Evolutionary conservation across 1,139 yeast species (phyloP).

Genomic region (Suhomyces bokatorum): DNA sequence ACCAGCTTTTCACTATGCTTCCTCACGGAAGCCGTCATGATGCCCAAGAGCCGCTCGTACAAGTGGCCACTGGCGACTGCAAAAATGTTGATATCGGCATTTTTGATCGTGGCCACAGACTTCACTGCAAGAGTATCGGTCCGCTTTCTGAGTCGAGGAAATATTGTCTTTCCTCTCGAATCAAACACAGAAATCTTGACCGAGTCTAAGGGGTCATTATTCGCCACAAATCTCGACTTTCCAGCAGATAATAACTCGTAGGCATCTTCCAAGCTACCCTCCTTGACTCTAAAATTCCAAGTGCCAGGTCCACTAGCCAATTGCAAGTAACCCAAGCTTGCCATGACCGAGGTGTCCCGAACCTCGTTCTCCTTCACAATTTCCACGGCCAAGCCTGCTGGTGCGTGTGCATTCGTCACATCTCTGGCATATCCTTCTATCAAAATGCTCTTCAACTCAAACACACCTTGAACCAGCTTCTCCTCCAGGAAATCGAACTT

Average conservation of each 20-base stretch:
- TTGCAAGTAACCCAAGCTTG: conserved; percentile 75
- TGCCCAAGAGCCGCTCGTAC: conserved; percentile 70
- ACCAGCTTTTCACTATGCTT: conserved; percentile 60
- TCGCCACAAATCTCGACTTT: conserved; percentile 28
- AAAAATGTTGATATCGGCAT: conserved; percentile 76
- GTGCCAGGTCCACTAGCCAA: conserved; percentile 68
- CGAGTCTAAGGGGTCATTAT: conserved; percentile 19
- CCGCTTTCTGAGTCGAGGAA: conserved; percentile 47
- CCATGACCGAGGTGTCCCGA: conserved; percentile 68
- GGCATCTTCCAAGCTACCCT: conserved; percentile 39
- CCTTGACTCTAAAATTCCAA: conserved; percentile 52
- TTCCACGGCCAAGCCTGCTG: conserved; percentile 55
- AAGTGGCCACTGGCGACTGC: conserved; percentile 79
- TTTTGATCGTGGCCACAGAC: conserved; percentile 14
- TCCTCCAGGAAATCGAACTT: conserved; percentile 34
- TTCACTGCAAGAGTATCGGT: neutral
- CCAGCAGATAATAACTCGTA: conserved; percentile 45
- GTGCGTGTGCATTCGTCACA: conserved; percentile 33
- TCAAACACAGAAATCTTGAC: conserved; percentile 34
- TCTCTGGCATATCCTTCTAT: conserved; percentile 74
- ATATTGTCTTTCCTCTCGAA: conserved; percentile 41
- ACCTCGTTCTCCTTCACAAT: conserved; percentile 20
- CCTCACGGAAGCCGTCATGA: conserved; percentile 79
- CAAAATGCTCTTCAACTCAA: conserved; percentile 46
- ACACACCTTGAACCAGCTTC: conserved; percentile 18